Percentiles rank a stretch among this genome's conserved stretches.
phyloP scores from a whole-genome alignment of 805 yeast genomes.

The Yarrowia sp. region DNA sequence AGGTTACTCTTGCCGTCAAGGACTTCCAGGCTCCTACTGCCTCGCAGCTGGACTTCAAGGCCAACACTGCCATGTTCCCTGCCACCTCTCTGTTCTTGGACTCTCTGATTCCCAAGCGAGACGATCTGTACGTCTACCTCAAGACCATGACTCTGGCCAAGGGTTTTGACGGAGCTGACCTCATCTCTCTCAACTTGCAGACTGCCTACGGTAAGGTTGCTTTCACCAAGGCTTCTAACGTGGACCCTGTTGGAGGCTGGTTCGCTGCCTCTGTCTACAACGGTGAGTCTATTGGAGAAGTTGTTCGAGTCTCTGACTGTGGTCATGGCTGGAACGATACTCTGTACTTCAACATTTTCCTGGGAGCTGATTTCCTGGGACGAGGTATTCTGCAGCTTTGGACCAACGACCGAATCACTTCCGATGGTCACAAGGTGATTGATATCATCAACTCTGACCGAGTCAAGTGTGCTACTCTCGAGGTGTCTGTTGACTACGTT shows the following conservation, averaged over 20 bases:
- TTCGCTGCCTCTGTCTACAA: constrained; percentile 69
- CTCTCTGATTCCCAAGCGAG: constrained; percentile 32
- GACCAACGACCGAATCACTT: constrained; percentile 28
- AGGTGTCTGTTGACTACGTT: constrained; percentile 60
- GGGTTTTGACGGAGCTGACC: constrained; percentile 33
- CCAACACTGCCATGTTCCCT: constrained; percentile 56
- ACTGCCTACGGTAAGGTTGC: constrained; percentile 51
- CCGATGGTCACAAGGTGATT: constrained; percentile 3
- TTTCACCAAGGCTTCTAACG: constrained; percentile 71
- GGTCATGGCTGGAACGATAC: constrained; percentile 48
- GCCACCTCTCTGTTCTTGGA: constrained; percentile 41
- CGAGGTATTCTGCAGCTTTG: constrained; percentile 50
- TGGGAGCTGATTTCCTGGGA: constrained; percentile 64
- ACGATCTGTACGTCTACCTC: constrained; percentile 34
- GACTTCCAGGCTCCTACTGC: constrained; percentile 53
- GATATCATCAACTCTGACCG: constrained; percentile 38
- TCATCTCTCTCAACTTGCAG: constrained; percentile 54
- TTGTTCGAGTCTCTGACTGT: constrained; percentile 61
- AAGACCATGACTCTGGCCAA: constrained; percentile 31
- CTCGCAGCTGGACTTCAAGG: constrained; percentile 39
- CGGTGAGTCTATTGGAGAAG: constrained; percentile 70
- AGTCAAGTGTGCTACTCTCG: constrained; percentile 44
- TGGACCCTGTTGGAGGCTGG: constrained; percentile 54
- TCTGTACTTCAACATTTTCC: constrained; percentile 54
- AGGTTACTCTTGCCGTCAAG: constrained; percentile 64